Conservation (phyloP, 2,329 filamentous ascomycete genomes). For the Claviceps sp. region DNA sequence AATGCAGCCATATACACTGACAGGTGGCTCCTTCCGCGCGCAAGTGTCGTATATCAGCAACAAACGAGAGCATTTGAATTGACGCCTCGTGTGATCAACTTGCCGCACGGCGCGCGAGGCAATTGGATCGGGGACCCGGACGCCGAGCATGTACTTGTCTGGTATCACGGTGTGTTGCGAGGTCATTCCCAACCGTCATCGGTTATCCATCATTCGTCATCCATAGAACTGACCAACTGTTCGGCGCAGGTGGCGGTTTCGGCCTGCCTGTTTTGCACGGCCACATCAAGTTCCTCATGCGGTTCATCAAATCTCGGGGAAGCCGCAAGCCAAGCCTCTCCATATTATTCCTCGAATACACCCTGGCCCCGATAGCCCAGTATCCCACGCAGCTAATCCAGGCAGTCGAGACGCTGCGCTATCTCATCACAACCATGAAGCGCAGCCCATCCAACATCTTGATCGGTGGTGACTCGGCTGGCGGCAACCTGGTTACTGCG, state of each 20-base stretch:
- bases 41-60: slow-evolving; percentile 6
- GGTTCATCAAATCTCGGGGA: slow-evolving; percentile 6
- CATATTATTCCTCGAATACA: slow-evolving; percentile 10
- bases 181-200: background rate
- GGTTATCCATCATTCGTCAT: background rate
- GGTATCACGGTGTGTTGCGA: slow-evolving; percentile 10
- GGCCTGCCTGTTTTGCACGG: slow-evolving; percentile 7
- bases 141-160: slow-evolving; percentile 9
- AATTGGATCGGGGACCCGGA: slow-evolving; percentile 11
- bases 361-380: slow-evolving; percentile 7
- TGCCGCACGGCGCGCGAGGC: slow-evolving; percentile 8
- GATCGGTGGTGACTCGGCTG: slow-evolving; percentile 11
- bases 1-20: background rate
- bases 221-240: background rate
- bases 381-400: slow-evolving; percentile 12
- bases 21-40: slow-evolving; percentile 9
- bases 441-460: slow-evolving; percentile 6
- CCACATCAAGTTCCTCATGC: slow-evolving; percentile 8
- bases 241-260: slow-evolving; percentile 10
- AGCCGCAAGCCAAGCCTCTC: slow-evolving; percentile 6
- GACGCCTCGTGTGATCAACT: slow-evolving; percentile 6
- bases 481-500: slow-evolving; percentile 9
- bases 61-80: slow-evolving; percentile 4
- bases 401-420: slow-evolving; percentile 9
- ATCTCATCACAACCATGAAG: slow-evolving; percentile 5